Base-by-base conservation (phyloP, 2,329 filamentous ascomycete species). In the Fusarium sp. region DNA sequence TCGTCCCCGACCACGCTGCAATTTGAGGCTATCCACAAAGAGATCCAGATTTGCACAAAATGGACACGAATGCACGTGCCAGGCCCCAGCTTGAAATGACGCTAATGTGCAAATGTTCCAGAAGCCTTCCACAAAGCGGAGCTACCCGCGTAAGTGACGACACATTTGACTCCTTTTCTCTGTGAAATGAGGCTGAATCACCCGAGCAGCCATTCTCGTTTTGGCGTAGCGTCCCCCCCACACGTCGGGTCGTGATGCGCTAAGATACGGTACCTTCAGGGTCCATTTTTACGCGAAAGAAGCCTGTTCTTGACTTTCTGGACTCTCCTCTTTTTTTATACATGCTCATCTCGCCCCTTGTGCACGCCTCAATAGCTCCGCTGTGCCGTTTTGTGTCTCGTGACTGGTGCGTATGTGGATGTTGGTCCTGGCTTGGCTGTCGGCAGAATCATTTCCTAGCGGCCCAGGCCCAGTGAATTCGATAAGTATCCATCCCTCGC, bases 1-100 rank as follows among this genome's bases (percentile, higher is more conserved):
- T 77, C 75, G 75, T 77, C 72, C 66, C 75, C 75, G 35, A 76
- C 74, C 75, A 42, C 31, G n/a, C 70, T 73, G 67, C 36, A 75
- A 50, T 39, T 68, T 73, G 75, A 68, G 67, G 67, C 64, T 75
- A 62, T 62, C 62, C 63, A 66, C 27, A 45, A 62, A 25, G 20
- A 35, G 39, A 27, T 55, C 62, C 53, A 50, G 50, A 50, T 46
- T 69, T 76, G 73, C 74, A 75, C 74, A 77, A 77, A 76, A 69
- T 53, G 64, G 72, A 77, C 73, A 63, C 52, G 75, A 62, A 65
- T 66, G 74, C 75, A 77, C 74, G 75, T 77, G 71, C 70, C 66
- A 53, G 17, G 18, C 20, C 33, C 53, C 56, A 54, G 18, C 33
- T 42, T 25, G 6, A 46, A 35, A 17, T 31, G 54, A 39, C 60